Percentiles rank a stretch among this genome's conserved stretches.
phyloP scores from a whole-genome alignment of 164 flowering plant species.

The Platanus orientalis region DNA sequence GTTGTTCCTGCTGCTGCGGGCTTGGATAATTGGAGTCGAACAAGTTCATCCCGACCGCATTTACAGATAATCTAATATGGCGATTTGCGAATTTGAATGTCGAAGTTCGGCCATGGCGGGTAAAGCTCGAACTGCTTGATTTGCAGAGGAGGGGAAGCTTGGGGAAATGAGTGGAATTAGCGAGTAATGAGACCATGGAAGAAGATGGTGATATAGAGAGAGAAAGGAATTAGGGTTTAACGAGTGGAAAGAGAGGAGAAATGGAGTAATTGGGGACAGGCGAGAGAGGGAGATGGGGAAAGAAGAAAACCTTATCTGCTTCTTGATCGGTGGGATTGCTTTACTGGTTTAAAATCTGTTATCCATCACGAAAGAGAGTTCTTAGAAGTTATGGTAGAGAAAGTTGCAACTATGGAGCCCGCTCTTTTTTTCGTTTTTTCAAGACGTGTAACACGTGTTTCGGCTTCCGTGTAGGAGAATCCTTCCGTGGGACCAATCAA shows the following conservation, averaged over 20 bases:
- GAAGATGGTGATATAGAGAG: neutral
- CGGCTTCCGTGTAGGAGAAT: too few relatives aligned
- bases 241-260: neutral
- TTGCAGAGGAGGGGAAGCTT: constrained; percentile 19
- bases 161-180: constrained; percentile 17
- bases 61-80: constrained; percentile 9
- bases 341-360: too few relatives aligned
- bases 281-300: neutral
- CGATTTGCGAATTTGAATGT: constrained; percentile 12
- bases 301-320: neutral
- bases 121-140: constrained; percentile 6
- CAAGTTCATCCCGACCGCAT: constrained; percentile 13
- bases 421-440: too few relatives aligned
- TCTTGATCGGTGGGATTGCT: neutral
- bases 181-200: constrained; percentile 42
- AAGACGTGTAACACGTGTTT: too few relatives aligned
- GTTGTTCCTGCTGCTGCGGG: constrained; percentile 10
- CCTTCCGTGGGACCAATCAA: too few relatives aligned
- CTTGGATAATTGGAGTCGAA: constrained; percentile 11
- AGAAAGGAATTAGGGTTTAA: neutral
- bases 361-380: too few relatives aligned
- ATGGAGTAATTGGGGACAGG: neutral
- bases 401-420: too few relatives aligned
- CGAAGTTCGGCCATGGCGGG: constrained; percentile 1
- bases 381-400: too few relatives aligned